These are phyloP conservation scores for Suillus fuscotomentosus DNA, from an alignment of 768 basidiomycete genomes.

Conservation along the genomic window DNA sequence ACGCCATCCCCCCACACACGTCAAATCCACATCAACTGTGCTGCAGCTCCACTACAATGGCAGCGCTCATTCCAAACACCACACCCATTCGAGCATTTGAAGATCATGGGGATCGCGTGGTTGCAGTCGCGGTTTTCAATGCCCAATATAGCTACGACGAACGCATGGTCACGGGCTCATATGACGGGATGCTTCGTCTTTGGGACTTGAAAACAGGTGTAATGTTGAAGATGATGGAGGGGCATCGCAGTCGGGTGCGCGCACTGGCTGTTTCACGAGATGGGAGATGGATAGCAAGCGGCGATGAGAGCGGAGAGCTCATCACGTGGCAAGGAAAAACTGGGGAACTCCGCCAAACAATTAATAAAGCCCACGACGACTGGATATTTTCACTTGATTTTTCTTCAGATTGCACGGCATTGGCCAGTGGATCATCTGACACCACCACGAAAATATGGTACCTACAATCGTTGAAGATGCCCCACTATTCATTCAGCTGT, in stretches of 20 bases:
- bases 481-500: no score
- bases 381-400: not conserved
- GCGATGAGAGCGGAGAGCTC: not conserved
- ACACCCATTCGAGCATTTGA: not conserved
- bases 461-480: no score
- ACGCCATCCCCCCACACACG: not conserved
- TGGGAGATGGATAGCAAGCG: not conserved
- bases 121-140: not conserved
- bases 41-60: not conserved
- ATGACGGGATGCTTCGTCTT: not conserved
- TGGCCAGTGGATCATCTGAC: not conserved
- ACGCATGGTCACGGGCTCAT: not conserved
- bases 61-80: not conserved
- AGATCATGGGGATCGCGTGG: not conserved
- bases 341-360: not conserved
- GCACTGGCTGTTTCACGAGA: not conserved
- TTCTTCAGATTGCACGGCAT: fast-evolving
- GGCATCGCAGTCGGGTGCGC: not conserved
- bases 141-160: no score
- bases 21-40: not conserved
- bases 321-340: not conserved
- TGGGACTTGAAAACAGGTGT: not conserved
- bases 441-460: no score
- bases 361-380: not conserved
- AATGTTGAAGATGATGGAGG: not conserved